phyloP scores from a whole-genome alignment of 441 rosid species.

The Jatropha multifida region DNA sequence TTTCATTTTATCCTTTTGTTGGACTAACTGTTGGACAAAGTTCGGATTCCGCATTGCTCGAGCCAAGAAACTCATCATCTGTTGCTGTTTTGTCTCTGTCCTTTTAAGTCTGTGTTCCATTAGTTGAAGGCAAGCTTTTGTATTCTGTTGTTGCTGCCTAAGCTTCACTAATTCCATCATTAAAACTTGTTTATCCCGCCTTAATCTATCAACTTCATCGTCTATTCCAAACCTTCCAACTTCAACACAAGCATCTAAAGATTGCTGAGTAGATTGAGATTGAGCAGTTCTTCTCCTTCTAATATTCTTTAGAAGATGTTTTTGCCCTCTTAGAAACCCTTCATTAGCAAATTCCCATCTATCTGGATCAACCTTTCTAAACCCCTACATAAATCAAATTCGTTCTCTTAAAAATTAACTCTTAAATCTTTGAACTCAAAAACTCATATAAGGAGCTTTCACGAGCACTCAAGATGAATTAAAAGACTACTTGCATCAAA shows the following conservation, averaged over 20 bases:
- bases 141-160: slow-evolving; percentile 73
- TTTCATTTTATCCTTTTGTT: slow-evolving; percentile 52
- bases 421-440: neutral
- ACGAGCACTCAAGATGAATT: too few relatives aligned
- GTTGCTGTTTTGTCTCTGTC: slow-evolving; percentile 69
- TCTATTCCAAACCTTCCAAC: slow-evolving; percentile 70
- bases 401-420: slow-evolving; percentile 3
- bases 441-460: neutral
- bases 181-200: slow-evolving; percentile 67
- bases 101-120: slow-evolving; percentile 69
- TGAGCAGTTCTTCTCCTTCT: slow-evolving; percentile 58
- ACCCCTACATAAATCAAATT: slow-evolving; percentile 59
- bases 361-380: slow-evolving; percentile 89
- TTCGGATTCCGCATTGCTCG: slow-evolving; percentile 68
- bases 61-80: slow-evolving; percentile 82
- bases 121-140: slow-evolving; percentile 48
- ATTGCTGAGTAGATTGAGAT: slow-evolving; percentile 41
- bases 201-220: slow-evolving; percentile 64
- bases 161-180: slow-evolving; percentile 74
- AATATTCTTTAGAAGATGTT: slow-evolving; percentile 72
- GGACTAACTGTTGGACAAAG: slow-evolving; percentile 57
- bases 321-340: slow-evolving; percentile 84
- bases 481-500: too few relatives aligned
- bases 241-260: slow-evolving; percentile 60
- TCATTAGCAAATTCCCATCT: slow-evolving; percentile 95